These are phyloP conservation scores for Naganishia sp. DNA, from an alignment of 1,284 basidiomycete genomes.

Conservation along the genomic window DNA sequence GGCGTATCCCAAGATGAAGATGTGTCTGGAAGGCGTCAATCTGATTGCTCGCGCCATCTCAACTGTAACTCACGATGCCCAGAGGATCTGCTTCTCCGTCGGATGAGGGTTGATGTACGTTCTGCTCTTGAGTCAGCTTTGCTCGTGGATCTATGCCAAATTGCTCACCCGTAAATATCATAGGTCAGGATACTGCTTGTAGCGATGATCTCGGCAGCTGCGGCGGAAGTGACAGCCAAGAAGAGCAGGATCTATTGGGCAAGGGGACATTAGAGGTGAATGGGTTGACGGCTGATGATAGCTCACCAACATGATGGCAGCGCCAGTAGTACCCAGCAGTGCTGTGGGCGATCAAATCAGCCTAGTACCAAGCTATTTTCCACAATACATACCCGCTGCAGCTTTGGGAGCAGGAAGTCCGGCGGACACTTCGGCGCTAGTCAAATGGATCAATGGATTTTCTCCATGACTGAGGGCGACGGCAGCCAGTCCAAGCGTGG, in stretches of 20 bases:
- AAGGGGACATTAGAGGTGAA: background rate
- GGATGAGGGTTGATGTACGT: slow-evolving; percentile 64
- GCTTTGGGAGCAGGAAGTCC: slow-evolving; percentile 70
- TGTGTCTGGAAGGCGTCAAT: slow-evolving; percentile 32
- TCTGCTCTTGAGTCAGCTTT: slow-evolving; percentile 20
- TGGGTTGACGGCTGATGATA: slow-evolving; percentile 34
- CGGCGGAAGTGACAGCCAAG: slow-evolving; percentile 74
- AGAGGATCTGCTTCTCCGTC: slow-evolving; percentile 62
- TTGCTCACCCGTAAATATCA: slow-evolving; percentile 63
- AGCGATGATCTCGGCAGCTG: slow-evolving; percentile 85
- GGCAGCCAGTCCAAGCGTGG: slow-evolving; percentile 70
- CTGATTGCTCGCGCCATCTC: slow-evolving; percentile 46
- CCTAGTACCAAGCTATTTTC: slow-evolving; percentile 61
- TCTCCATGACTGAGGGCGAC: slow-evolving; percentile 70
- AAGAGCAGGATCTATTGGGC: slow-evolving; percentile 51
- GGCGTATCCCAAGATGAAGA: slow-evolving; percentile 67
- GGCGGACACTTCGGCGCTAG: slow-evolving; percentile 68
- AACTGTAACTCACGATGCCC: slow-evolving; percentile 46
- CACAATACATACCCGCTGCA: slow-evolving; percentile 49
- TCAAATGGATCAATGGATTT: slow-evolving; percentile 55
- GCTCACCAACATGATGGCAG: slow-evolving; percentile 37
- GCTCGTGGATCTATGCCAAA: background rate
- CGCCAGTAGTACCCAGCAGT: slow-evolving; percentile 37
- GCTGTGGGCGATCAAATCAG: slow-evolving; percentile 31
- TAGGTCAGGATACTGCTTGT: slow-evolving; percentile 76